A percentile compares a stretch with the other conserved stretches of the same genome.
Conservation (phyloP, 2,329 filamentous ascomycete species). For the Massarina eburnea region DNA sequence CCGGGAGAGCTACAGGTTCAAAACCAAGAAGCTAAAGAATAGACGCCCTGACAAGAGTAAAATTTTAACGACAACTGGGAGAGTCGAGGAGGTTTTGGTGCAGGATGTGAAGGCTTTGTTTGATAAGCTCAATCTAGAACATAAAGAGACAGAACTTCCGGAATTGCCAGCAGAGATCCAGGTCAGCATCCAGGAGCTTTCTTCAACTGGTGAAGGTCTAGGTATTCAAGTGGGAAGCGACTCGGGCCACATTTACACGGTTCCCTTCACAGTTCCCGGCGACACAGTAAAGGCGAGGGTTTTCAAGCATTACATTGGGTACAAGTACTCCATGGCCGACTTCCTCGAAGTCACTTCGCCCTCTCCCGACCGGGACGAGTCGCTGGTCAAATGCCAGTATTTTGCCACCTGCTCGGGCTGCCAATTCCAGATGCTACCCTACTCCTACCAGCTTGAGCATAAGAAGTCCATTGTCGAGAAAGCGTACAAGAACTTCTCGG, state of each 20-base stretch:
- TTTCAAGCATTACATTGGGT: conserved; percentile 66
- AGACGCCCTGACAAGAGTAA: conserved; percentile 37
- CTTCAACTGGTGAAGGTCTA: conserved; percentile 89
- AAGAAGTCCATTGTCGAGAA: conserved; percentile 88
- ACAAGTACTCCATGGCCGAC: conserved; percentile 76
- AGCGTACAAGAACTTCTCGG: conserved; percentile 88
- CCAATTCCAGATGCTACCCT: conserved; percentile 96
- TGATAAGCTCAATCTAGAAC: conserved; percentile 34
- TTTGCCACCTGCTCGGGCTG: conserved; percentile 85
- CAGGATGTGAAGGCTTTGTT: conserved; percentile 49
- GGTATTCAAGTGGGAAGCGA: conserved; percentile 68
- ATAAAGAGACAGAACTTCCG: conserved; percentile 52
- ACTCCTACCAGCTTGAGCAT: conserved; percentile 78
- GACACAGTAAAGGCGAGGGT: conserved; percentile 79
- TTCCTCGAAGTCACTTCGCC: conserved; percentile 76
- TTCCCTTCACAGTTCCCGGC: conserved; percentile 86
- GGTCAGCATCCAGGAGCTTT: conserved; percentile 77
- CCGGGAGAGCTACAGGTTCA: conserved; percentile 41
- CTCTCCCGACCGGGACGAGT: conserved; percentile 74
- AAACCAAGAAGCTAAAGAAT: conserved; percentile 54
- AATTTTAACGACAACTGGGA: conserved; percentile 46
- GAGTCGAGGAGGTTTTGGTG: conserved; percentile 52
- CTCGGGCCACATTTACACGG: conserved; percentile 72
- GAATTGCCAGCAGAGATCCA: conserved; percentile 74
- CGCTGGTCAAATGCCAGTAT: conserved; percentile 78